Evolutionary conservation across 2,329 filamentous ascomycete species (phyloP), one percentile per base, ranked within the genome.

Genomic region (Sarocladium oryzae): DNA sequence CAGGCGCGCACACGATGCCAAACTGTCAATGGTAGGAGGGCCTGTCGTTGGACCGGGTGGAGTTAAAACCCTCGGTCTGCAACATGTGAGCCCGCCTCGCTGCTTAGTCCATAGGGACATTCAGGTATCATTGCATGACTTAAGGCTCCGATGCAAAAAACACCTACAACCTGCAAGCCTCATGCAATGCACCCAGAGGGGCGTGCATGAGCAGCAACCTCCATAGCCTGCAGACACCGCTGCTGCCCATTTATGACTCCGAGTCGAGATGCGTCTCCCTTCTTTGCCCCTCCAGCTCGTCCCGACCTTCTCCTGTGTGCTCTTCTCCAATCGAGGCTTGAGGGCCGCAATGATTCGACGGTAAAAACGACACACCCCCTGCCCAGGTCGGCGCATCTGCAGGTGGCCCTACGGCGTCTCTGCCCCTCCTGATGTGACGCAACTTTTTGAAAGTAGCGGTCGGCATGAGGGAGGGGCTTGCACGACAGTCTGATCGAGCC

Each of bases 111-210:
- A n/a, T n/a, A n/a, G n/a, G n/a, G n/a, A n/a, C n/a, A n/a, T n/a
- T 48, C 28, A 48, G 43, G 43, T 48, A 48, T 48, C 43, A 48
- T 48, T 48, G 43, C 43, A 48, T 48, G 28, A 48, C 18, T 33
- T 43, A 48, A 48, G 43, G 43, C 43, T 48, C 43, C 43, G 40
- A 45, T 20, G 40, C 40, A 20, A 40, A 15, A 20, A 30, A 30
- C 8, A 40, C 16, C 16, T 11, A 23, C 5, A 40, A 23, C 5
- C 37, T 40, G 37, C 37, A 40, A 11, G 37, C 21, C 37, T 8
- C 15, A 40, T 40, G 37, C 18, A 43, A 48, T 30, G 26, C 43
- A 33, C n/a, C 15, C n/a, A 15, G 43, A 48, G 43, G 43, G 28
- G 43, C 43, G 24, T 48, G 43, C 43, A 48, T 48, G 43, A 33